phyloP scores from a whole-genome alignment of 768 basidiomycete species.

The Termitomyces sp. region DNA sequence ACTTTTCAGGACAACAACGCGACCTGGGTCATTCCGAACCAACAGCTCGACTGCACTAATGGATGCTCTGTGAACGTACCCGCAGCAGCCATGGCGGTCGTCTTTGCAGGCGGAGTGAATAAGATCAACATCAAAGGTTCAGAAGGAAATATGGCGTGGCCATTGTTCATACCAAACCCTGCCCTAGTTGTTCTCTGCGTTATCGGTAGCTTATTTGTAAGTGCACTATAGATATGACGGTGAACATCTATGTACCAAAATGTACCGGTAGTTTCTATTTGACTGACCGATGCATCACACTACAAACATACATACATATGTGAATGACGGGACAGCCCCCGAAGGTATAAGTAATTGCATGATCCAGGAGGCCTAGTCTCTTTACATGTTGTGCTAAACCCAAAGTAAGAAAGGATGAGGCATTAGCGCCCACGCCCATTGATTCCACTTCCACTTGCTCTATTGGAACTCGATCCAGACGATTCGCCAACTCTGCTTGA shows the following conservation, averaged over 20 bases:
- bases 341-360: not conserved
- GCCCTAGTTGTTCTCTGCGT: not conserved
- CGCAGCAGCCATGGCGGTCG: constrained; percentile 47
- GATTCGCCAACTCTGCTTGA: constrained; percentile 23
- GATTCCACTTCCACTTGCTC: constrained; percentile 12
- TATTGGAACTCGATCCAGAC: constrained; percentile 13
- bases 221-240: not conserved
- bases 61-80: constrained; percentile 49
- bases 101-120: constrained; percentile 30
- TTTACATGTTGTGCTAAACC: not conserved
- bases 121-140: not conserved
- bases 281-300: not conserved
- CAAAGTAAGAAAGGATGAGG: not conserved
- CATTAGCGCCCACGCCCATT: constrained; percentile 12
- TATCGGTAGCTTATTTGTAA: constrained; percentile 1
- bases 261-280: not conserved
- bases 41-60: constrained; percentile 36
- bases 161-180: not conserved
- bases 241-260: not conserved
- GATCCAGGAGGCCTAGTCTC: not conserved
- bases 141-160: not conserved
- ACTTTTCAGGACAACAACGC: constrained; percentile 28
- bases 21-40: constrained; percentile 36
- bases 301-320: not conserved
- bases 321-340: not conserved